Conservation (phyloP, 163 green algal genomes). For the Smithsoniella earleae region DNA sequence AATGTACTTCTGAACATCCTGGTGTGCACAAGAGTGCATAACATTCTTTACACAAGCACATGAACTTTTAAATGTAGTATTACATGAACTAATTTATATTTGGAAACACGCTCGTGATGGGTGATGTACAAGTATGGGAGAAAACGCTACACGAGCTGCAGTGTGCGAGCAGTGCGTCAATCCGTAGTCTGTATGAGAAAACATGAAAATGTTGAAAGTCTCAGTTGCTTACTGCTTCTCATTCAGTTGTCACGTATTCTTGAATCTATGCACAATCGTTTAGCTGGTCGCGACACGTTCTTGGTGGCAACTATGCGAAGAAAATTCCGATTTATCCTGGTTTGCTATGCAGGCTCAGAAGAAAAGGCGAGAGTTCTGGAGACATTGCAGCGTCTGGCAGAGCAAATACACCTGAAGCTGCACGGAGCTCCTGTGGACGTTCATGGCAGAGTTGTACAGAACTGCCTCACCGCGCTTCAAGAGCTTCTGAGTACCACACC, state of each 20-base stretch:
- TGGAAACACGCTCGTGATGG: too few species aligned
- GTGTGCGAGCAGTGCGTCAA: background rate
- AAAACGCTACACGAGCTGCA: background rate
- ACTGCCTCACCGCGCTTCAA: background rate
- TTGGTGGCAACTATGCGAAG: background rate
- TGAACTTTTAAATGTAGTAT: too few species aligned
- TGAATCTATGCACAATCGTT: background rate
- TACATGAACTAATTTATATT: too few species aligned
- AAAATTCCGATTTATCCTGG: background rate
- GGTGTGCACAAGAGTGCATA: too few species aligned
- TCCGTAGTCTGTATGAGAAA: background rate
- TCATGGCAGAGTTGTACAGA: background rate
- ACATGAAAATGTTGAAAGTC: background rate
- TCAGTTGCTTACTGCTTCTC: background rate
- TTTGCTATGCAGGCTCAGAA: background rate
- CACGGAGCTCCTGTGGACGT: background rate
- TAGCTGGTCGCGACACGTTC: background rate
- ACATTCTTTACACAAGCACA: too few species aligned
- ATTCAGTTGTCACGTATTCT: background rate
- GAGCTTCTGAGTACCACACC: background rate
- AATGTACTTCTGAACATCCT: too few species aligned
- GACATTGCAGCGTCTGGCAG: background rate
- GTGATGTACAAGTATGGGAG: too few species aligned
- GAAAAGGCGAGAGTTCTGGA: conserved; percentile 13
- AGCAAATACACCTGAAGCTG: background rate